Conservation (phyloP, 108 stramenopile genomes). For the Skeletonema tropicum region DNA sequence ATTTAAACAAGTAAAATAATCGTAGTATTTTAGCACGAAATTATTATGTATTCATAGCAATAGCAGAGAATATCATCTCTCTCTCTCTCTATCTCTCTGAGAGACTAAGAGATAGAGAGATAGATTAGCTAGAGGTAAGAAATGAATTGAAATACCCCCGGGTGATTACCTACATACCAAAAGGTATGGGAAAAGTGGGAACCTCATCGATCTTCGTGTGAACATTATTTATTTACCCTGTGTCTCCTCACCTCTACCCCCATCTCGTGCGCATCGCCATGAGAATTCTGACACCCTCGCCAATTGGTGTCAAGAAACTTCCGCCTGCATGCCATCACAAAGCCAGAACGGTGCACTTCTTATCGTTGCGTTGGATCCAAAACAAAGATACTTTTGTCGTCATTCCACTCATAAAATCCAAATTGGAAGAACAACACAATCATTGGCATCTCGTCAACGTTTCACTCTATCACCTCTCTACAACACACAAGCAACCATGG, state of each 20-base stretch:
- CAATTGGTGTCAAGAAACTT: not conserved
- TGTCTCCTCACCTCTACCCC: too few species aligned
- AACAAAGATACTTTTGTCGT: not conserved
- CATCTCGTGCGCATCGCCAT: not conserved
- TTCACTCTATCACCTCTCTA: not conserved
- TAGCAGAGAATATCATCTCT: too few species aligned
- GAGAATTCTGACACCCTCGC: not conserved
- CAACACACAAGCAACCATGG: slow-evolving; percentile 26
- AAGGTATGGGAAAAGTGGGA: too few species aligned
- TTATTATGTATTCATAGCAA: too few species aligned
- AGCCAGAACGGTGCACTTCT: not conserved
- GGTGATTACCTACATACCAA: too few species aligned
- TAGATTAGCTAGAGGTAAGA: too few species aligned
- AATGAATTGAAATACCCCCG: too few species aligned
- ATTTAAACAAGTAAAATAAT: not conserved
- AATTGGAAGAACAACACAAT: not conserved
- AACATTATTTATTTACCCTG: too few species aligned
- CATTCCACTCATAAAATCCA: slow-evolving; percentile 8
- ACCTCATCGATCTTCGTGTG: too few species aligned
- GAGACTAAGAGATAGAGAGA: too few species aligned
- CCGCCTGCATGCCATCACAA: not conserved
- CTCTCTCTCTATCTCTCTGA: too few species aligned
- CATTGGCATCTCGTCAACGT: slow-evolving; percentile 6
- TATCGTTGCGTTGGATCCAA: not conserved
- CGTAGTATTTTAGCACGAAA: too few species aligned